Conservation (phyloP, 345 rosid genomes). For the Arabidopsis arenosa region DNA sequence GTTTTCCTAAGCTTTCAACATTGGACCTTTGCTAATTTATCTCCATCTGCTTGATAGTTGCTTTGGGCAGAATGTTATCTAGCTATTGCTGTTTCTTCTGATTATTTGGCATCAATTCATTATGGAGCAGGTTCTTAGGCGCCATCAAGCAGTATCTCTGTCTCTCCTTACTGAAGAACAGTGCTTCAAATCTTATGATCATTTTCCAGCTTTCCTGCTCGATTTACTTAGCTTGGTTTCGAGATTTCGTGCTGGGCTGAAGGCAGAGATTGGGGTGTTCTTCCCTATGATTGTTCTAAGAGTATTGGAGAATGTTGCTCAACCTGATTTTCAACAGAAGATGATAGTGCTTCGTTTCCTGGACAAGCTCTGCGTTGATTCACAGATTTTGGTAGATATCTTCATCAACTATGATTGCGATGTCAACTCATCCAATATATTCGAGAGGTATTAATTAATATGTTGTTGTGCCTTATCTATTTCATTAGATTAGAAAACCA, state of each 20-base stretch:
- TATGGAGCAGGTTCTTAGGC: constrained; percentile 86
- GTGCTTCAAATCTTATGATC: constrained; percentile 94
- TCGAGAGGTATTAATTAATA: constrained; percentile 79
- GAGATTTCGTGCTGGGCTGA: constrained; percentile 96
- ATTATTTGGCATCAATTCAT: constrained; percentile 28
- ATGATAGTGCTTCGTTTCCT: constrained; percentile 96
- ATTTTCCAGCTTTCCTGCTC: constrained; percentile 99
- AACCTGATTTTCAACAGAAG: constrained; percentile 99
- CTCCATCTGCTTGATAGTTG: constrained; percentile 25
- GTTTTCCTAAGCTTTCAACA: constrained; percentile 11
- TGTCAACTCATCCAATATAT: constrained; percentile 97
- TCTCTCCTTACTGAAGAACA: constrained; percentile 92
- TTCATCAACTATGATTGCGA: constrained; percentile 99
- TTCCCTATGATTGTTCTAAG: constrained; percentile 99
- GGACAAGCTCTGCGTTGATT: constrained; percentile 94
- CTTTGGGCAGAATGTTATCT: constrained; percentile 5
- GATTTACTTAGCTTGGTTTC: constrained; percentile 96
- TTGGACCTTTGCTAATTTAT: constrained; percentile 12
- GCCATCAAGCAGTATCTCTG: constrained; percentile 99
- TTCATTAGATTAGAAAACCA: constrained; percentile 13
- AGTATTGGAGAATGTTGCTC: constrained; percentile 94
- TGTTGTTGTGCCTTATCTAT: constrained; percentile 15
- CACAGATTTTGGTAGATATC: constrained; percentile 97
- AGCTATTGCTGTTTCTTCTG: constrained; percentile 19
- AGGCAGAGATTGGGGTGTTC: constrained; percentile 99